phyloP scores from a whole-genome alignment of 345 rosid species.

The Balakata baccata region DNA sequence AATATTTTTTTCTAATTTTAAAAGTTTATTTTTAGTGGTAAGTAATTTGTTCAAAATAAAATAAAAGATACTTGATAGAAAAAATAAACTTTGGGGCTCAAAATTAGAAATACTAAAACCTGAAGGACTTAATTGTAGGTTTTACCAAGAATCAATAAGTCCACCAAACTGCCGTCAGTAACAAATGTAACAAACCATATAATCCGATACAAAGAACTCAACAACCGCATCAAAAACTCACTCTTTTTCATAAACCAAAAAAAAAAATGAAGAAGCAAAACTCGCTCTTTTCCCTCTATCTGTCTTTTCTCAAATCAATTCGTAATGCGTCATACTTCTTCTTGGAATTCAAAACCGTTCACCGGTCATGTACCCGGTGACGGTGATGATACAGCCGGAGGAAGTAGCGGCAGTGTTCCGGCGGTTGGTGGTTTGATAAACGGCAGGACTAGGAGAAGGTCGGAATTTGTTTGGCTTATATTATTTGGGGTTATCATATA shows the following conservation, averaged over 20 bases:
- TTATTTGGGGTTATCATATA: constrained; percentile 43
- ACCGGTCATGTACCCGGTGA: not conserved
- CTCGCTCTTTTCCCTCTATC: not conserved
- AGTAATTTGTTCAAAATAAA: too few species aligned
- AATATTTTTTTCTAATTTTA: too few species aligned
- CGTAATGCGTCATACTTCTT: constrained; percentile 18
- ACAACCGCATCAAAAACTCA: not conserved
- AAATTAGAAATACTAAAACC: too few species aligned
- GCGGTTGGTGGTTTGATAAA: not conserved
- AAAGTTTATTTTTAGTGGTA: too few species aligned
- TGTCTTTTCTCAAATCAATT: not conserved
- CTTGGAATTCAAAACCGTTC: not conserved
- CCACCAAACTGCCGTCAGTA: not conserved
- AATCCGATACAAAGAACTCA: too few species aligned
- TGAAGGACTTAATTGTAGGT: too few species aligned
- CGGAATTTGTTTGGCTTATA: constrained; percentile 54
- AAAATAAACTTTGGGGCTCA: too few species aligned
- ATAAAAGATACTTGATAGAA: too few species aligned
- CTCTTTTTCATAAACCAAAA: too few species aligned
- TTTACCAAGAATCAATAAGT: not conserved
- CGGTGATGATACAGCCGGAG: not conserved
- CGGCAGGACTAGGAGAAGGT: constrained; percentile 34
- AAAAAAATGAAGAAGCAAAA: too few species aligned
- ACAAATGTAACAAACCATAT: not conserved
- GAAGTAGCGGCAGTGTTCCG: not conserved